A percentile compares a stretch with the other conserved stretches of the same genome.
These are phyloP conservation scores for Stachybotrys echinatus DNA, from an alignment of 2,329 filamentous ascomycete genomes.

Conservation along the genomic window DNA sequence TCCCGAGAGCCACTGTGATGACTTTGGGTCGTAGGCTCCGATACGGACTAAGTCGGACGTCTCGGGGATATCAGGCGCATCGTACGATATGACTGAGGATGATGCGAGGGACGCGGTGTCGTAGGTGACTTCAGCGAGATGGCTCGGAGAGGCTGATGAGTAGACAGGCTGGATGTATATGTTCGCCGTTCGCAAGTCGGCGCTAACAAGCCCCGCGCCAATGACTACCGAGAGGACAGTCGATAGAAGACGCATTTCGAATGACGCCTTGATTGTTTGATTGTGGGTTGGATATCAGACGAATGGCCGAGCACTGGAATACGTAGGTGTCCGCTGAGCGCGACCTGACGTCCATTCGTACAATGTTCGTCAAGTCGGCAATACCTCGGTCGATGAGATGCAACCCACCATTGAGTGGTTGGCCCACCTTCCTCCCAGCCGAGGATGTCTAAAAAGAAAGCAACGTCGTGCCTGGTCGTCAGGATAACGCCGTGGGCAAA, in stretches of 20 bases:
- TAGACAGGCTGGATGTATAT: constrained; percentile 51
- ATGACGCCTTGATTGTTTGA: background rate
- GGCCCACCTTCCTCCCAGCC: no score
- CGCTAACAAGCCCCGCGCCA: constrained; percentile 32
- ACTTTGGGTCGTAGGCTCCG: constrained; percentile 48
- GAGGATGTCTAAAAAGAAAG: no score
- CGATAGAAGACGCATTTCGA: constrained; percentile 35
- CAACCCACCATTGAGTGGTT: no score
- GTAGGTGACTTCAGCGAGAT: constrained; percentile 54
- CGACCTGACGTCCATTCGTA: no score
- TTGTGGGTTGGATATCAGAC: background rate
- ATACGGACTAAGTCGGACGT: constrained; percentile 47
- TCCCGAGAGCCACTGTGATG: constrained; percentile 45
- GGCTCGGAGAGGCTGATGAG: constrained; percentile 25
- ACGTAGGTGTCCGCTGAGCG: no score
- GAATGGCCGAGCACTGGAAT: no score
- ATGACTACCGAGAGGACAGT: constrained; percentile 36
- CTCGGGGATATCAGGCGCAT: constrained; percentile 47
- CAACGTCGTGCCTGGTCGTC: no score
- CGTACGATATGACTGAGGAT: constrained; percentile 48
- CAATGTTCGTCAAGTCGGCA: background rate
- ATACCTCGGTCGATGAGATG: background rate
- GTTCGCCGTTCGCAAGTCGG: constrained; percentile 38
- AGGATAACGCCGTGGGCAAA: no score
- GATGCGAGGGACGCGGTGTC: constrained; percentile 36